Evolutionary conservation across 1,284 basidiomycete species (phyloP).

Genomic region (Lentinula novae-zelandiae): DNA sequence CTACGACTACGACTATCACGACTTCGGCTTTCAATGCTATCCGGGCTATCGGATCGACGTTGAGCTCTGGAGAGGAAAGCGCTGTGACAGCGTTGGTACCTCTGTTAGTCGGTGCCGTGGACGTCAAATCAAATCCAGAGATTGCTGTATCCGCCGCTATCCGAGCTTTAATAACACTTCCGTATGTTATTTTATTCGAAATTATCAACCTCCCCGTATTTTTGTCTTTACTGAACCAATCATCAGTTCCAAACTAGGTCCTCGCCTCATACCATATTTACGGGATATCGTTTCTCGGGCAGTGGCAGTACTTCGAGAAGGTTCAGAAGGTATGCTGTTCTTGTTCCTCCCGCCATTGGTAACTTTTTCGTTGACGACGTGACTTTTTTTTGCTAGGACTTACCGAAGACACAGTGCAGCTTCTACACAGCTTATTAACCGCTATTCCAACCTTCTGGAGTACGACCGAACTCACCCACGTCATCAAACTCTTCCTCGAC

Average conservation of each 20-base stretch:
- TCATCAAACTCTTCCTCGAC: conserved; percentile 57
- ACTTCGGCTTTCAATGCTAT: conserved; percentile 56
- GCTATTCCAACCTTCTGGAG: conserved; percentile 75
- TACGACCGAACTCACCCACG: conserved; percentile 48
- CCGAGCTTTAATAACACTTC: conserved; percentile 53
- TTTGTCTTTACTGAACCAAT: conserved; percentile 9
- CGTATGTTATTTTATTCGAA: conserved; percentile 38
- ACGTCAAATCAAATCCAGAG: conserved; percentile 37
- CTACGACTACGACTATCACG: conserved; percentile 11
- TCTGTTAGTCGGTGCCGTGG: conserved; percentile 36
- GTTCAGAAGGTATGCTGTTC: conserved; percentile 27
- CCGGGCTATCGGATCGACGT: conserved; percentile 52
- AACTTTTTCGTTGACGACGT: conserved; percentile 9
- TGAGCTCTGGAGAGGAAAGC: conserved; percentile 64
- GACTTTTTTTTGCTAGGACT: conserved; percentile 20
- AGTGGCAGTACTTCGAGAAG: conserved; percentile 44
- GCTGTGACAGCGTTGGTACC: conserved; percentile 59
- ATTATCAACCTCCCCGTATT: background rate
- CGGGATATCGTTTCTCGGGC: conserved; percentile 66
- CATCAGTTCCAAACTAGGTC: conserved; percentile 72
- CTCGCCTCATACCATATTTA: conserved; percentile 82
- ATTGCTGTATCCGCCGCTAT: conserved; percentile 38
- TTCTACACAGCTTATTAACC: conserved; percentile 52
- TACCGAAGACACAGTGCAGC: conserved; percentile 38
- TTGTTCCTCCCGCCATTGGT: conserved; percentile 9